Conservation (phyloP, 805 yeast genomes). For the Torulaspora quercuum region DNA sequence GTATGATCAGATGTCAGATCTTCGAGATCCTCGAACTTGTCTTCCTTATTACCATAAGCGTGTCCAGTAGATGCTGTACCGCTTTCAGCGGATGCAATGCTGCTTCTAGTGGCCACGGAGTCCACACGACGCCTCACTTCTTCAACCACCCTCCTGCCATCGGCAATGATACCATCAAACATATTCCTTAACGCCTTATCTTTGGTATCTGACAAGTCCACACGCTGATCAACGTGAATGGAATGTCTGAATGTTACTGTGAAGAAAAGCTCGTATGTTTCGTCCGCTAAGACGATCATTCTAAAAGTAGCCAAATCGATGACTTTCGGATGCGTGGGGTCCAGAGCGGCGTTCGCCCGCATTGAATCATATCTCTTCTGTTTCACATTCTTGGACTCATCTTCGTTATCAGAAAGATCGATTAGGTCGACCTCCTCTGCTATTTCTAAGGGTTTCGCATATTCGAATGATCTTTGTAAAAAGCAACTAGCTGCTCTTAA, state of each 20-base stretch:
- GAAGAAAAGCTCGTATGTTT: constrained; percentile 84
- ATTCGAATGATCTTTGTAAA: constrained; percentile 82
- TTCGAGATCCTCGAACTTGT: constrained; percentile 32
- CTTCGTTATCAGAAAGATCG: constrained; percentile 43
- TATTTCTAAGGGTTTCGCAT: constrained; percentile 68
- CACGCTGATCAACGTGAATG: constrained; percentile 59
- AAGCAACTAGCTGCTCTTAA: constrained; percentile 83
- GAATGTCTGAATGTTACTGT: constrained; percentile 63
- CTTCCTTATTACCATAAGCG: constrained; percentile 12
- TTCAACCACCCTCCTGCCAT: constrained; percentile 86
- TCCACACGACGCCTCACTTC: constrained; percentile 88
- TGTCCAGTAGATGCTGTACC: constrained; percentile 8
- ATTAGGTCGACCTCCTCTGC: constrained; percentile 40
- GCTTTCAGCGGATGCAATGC: constrained; percentile 23
- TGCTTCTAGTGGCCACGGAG: constrained; percentile 47
- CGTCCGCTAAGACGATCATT: constrained; percentile 93
- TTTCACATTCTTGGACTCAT: constrained; percentile 25
- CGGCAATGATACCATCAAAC: constrained; percentile 87
- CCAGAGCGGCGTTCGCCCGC: constrained; percentile 73
- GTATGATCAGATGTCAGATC: constrained; percentile 32
- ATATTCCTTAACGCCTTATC: constrained; percentile 70
- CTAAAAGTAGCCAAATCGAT: constrained; percentile 84
- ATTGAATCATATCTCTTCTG: constrained; percentile 35
- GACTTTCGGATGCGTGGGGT: constrained; percentile 71
- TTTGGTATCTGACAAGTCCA: constrained; percentile 43